These are phyloP conservation scores for Elaeagnus macrophylla DNA, from an alignment of 306 rosid species.

Conservation along the genomic window DNA sequence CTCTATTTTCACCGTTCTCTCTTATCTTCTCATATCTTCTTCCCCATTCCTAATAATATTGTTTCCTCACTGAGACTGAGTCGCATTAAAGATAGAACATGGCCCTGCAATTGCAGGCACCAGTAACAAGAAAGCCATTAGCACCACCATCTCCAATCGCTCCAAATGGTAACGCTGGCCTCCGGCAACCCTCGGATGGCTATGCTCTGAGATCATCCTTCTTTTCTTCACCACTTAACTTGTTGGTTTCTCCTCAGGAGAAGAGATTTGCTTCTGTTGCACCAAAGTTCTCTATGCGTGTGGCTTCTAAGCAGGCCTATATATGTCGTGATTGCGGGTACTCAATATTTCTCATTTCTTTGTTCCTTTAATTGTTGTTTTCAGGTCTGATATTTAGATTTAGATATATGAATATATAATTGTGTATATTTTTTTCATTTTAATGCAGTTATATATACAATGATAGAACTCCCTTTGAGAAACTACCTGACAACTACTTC, in stretches of 20 bases:
- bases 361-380: neutral
- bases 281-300: conserved; percentile 77
- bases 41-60: neutral
- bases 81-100: conserved; percentile 9
- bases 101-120: conserved; percentile 47
- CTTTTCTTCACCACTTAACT: conserved; percentile 40
- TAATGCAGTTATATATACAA: conserved; percentile 73
- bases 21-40: conserved; percentile 24
- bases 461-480: conserved; percentile 75
- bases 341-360: conserved; percentile 1
- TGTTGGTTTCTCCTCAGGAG: conserved; percentile 26
- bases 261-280: conserved; percentile 21
- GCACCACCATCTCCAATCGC: conserved; percentile 15
- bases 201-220: conserved; percentile 41
- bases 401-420: neutral
- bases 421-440: neutral
- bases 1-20: neutral
- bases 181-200: conserved; percentile 22
- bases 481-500: conserved; percentile 67
- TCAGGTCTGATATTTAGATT: neutral
- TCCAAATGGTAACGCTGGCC: conserved; percentile 28
- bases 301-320: conserved; percentile 75
- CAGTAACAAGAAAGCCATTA: conserved; percentile 22
- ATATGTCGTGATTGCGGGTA: conserved; percentile 99
- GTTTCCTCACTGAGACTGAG: neutral